Conservation (phyloP, 1,284 basidiomycete species). For the Crepidotus sp. region DNA sequence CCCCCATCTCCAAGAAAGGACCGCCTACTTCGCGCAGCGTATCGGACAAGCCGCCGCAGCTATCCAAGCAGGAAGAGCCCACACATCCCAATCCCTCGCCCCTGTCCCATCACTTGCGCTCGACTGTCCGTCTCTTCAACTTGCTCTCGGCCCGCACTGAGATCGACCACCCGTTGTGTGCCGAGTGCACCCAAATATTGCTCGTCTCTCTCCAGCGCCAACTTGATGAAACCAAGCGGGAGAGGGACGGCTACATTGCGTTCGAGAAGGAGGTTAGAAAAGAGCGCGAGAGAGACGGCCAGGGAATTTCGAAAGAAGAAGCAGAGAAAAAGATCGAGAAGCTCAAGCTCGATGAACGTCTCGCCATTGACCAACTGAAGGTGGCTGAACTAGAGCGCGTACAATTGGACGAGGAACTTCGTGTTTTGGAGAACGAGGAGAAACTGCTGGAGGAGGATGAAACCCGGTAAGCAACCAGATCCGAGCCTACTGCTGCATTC, state of each 20-base stretch:
- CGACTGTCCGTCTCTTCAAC: conserved; percentile 67
- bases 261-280: conserved; percentile 83
- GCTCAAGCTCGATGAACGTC: conserved; percentile 66
- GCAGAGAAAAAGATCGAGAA: conserved; percentile 63
- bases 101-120: conserved; percentile 71
- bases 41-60: conserved; percentile 26
- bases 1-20: conserved; percentile 33
- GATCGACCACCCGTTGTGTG: conserved; percentile 91
- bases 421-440: conserved; percentile 67
- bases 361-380: conserved; percentile 65
- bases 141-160: conserved; percentile 74
- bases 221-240: conserved; percentile 84
- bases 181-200: conserved; percentile 84
- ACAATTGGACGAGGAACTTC: conserved; percentile 67
- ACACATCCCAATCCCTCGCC: conserved; percentile 47
- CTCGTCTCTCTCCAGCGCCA: conserved; percentile 72
- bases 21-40: conserved; percentile 24
- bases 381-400: conserved; percentile 67
- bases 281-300: conserved; percentile 59
- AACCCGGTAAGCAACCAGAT: conserved; percentile 50
- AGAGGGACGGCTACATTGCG: conserved; percentile 86
- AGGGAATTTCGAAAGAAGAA: conserved; percentile 52
- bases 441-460: conserved; percentile 68
- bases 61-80: conserved; percentile 32
- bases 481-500: conserved; percentile 5